These are phyloP conservation scores for Diophrys appendiculata DNA, from an alignment of 73 alveolate species.

Conservation along the genomic window DNA sequence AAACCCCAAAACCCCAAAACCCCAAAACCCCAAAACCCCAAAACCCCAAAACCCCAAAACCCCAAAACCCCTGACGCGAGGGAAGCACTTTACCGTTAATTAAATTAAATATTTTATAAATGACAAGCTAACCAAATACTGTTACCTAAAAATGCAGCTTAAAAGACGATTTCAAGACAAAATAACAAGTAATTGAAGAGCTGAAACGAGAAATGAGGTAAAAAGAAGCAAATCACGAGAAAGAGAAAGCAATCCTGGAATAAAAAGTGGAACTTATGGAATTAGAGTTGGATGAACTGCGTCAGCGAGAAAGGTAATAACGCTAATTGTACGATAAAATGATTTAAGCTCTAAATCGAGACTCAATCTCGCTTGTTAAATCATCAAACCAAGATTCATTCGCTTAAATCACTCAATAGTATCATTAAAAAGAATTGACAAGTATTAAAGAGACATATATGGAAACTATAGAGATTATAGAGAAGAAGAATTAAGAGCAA, in stretches of 20 bases:
- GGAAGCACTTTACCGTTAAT: no score
- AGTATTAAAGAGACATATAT: not conserved
- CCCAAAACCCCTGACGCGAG: no score
- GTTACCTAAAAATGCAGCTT: no score
- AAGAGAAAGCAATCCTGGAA: not conserved
- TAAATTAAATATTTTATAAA: no score
- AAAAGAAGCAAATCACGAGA: not conserved
- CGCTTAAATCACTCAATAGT: not conserved
- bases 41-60: no score
- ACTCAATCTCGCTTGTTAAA: not conserved
- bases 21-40: no score
- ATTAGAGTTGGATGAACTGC: not conserved
- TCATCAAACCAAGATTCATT: not conserved
- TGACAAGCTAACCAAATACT: no score
- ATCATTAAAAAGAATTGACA: not conserved
- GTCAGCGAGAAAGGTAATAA: not conserved
- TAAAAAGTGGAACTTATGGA: not conserved
- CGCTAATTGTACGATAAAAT: not conserved
- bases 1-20: no score
- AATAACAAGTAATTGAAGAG: not conserved
- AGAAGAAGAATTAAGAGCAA: not conserved
- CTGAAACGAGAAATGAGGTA: not conserved
- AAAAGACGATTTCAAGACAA: not conserved
- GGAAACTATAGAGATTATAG: not conserved
- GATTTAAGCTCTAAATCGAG: not conserved